Evolutionary conservation across 495 filamentous ascomycete species (phyloP).

Genomic region (Massariosphaeria phaeospora): DNA sequence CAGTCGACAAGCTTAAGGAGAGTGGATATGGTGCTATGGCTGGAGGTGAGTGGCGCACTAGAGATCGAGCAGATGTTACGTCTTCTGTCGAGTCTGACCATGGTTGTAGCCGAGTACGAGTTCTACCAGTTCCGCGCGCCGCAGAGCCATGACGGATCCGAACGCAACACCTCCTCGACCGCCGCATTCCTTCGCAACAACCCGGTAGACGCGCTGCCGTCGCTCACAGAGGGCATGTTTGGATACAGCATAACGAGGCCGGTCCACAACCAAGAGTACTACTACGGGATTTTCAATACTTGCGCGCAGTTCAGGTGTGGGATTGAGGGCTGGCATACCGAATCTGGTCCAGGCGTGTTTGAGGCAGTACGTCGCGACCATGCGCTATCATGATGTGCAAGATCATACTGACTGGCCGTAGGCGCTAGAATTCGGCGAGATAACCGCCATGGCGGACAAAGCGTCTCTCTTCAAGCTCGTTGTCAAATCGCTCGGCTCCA

Average conservation of each 20-base stretch:
- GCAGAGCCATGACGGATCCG: constrained; percentile 40
- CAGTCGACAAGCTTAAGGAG: constrained; percentile 59
- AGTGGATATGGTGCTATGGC: constrained; percentile 80
- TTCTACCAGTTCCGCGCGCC: constrained; percentile 91
- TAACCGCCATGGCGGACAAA: constrained; percentile 81
- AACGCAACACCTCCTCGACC: constrained; percentile 64
- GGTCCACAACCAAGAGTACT: constrained; percentile 89
- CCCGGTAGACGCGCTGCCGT: constrained; percentile 62
- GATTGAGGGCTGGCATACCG: constrained; percentile 96
- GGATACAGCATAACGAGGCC: constrained; percentile 93
- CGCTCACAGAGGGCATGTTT: constrained; percentile 94
- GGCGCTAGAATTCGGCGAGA: constrained; percentile 80
- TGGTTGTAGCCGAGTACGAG: constrained; percentile 77
- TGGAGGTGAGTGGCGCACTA: constrained; percentile 59
- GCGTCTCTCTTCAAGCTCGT: constrained; percentile 88
- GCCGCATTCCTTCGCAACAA: constrained; percentile 70
- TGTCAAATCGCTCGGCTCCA: constrained; percentile 77
- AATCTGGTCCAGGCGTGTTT: constrained; percentile 91
- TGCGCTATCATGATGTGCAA: constrained; percentile 3
- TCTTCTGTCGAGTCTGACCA: not conserved
- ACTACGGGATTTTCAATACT: constrained; percentile 81
- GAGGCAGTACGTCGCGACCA: constrained; percentile 62
- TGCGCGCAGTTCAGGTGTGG: constrained; percentile 76
- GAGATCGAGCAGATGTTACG: not conserved
- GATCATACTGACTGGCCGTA: too few species aligned